A percentile compares a stretch with the other conserved stretches of the same genome.
Evolutionary conservation across 768 basidiomycete species (phyloP).

Genomic region (Thelephora ganbajun): DNA sequence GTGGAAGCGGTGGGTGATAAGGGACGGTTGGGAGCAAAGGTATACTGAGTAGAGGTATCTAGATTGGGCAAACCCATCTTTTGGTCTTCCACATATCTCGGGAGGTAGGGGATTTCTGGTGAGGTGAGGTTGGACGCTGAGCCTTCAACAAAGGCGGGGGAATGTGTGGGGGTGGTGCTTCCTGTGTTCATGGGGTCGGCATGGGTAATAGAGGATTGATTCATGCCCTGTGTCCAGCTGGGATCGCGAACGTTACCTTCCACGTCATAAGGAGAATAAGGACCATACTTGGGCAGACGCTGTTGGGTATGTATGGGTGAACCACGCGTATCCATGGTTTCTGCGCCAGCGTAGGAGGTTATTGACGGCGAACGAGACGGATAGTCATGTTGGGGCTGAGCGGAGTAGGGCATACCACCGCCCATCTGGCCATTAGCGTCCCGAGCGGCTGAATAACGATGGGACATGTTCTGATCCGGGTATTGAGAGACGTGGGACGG

Average conservation of each 20-base stretch:
- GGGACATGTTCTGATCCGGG: slow-evolving; percentile 32
- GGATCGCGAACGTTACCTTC: slow-evolving; percentile 18
- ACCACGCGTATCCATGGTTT: slow-evolving; percentile 13
- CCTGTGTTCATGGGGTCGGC: slow-evolving; percentile 26
- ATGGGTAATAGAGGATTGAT: slow-evolving; percentile 22
- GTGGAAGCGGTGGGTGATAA: slow-evolving; percentile 57
- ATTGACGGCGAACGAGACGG: slow-evolving; percentile 34
- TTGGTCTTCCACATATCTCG: slow-evolving; percentile 40
- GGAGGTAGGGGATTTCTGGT: slow-evolving; percentile 31
- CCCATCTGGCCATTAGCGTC: slow-evolving; percentile 28
- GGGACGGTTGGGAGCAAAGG: slow-evolving; percentile 55
- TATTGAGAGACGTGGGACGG: slow-evolving; percentile 18
- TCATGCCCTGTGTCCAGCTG: slow-evolving; percentile 13
- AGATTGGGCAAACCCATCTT: slow-evolving; percentile 37
- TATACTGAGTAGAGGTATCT: slow-evolving; percentile 37
- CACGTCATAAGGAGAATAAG: slow-evolving; percentile 29
- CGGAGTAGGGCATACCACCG: slow-evolving; percentile 28
- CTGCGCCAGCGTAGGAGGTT: slow-evolving; percentile 18
- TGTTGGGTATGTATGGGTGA: slow-evolving; percentile 22
- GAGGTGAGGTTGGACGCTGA: slow-evolving; percentile 40
- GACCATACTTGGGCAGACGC: slow-evolving; percentile 37
- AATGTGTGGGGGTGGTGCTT: slow-evolving; percentile 33
- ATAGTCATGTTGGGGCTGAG: slow-evolving; percentile 24
- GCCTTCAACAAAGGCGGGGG: slow-evolving; percentile 34
- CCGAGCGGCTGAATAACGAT: slow-evolving; percentile 35